A percentile compares a stretch with the other conserved stretches of the same genome.
Conservation (phyloP, 2,329 filamentous ascomycete genomes). For the Botryotinia convoluta region DNA sequence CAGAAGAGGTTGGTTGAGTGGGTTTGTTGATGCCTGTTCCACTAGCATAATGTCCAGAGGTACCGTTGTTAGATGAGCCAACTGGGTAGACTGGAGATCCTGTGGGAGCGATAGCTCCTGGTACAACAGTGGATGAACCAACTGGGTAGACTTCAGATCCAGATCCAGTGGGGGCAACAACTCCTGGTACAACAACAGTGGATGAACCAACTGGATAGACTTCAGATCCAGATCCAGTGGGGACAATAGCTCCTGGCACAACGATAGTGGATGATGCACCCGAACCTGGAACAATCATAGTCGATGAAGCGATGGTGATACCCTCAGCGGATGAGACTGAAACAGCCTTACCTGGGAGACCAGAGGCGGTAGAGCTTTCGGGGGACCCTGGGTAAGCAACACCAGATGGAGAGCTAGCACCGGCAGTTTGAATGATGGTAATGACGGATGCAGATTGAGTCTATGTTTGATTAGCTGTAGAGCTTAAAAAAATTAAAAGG, state of each 20-base stretch:
- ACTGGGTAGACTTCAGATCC: background rate
- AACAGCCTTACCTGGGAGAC: background rate
- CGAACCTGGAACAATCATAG: background rate
- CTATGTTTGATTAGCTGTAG: background rate
- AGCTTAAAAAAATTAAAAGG: background rate
- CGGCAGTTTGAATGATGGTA: constrained; percentile 9
- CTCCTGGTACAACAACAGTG: background rate
- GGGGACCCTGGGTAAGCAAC: constrained; percentile 1
- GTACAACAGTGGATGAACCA: background rate
- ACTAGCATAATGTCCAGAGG: background rate
- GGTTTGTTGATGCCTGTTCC: background rate
- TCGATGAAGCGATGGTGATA: background rate
- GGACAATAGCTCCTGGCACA: background rate
- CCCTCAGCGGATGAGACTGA: background rate
- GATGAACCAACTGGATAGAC: background rate
- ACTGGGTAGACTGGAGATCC: background rate
- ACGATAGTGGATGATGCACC: background rate
- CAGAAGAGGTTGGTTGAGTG: background rate
- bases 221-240: background rate
- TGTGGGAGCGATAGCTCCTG: background rate
- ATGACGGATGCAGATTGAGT: constrained; percentile 13
- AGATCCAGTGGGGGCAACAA: background rate
- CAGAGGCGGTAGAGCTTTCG: background rate
- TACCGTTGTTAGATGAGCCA: background rate
- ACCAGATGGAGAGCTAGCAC: background rate